Conservation (phyloP, 169 alveolate genomes). For the Plasmodium inui region DNA sequence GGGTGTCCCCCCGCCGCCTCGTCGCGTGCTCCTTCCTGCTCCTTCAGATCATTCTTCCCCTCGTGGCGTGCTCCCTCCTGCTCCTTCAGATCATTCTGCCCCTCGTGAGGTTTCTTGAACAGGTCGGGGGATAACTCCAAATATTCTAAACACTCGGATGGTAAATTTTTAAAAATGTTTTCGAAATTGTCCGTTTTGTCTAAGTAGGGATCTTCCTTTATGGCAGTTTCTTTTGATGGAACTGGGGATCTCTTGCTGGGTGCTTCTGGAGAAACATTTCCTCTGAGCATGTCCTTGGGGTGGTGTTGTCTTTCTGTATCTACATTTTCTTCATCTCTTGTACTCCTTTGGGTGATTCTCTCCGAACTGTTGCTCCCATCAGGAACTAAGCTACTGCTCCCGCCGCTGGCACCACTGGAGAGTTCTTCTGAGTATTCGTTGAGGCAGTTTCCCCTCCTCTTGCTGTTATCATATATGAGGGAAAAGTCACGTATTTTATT, state of each 20-base stretch:
- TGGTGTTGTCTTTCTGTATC: not conserved
- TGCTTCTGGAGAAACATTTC: not conserved
- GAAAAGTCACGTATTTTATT: slow-evolving; percentile 22
- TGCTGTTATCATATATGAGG: not conserved
- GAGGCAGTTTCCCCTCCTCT: slow-evolving; percentile 7
- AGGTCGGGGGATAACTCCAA: slow-evolving; percentile 33
- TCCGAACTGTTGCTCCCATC: not conserved
- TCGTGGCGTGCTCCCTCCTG: not conserved
- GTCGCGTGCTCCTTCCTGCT: not conserved
- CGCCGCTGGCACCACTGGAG: not conserved
- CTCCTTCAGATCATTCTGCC: not conserved
- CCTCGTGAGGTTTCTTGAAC: not conserved
- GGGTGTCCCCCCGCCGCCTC: not conserved
- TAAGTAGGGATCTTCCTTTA: not conserved
- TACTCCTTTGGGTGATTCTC: not conserved
- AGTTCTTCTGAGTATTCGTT: not conserved
- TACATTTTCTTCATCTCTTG: not conserved
- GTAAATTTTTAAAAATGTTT: slow-evolving; percentile 52
- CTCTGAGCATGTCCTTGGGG: not conserved
- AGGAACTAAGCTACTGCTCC: not conserved
- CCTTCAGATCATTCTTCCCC: not conserved
- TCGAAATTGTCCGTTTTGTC: not conserved
- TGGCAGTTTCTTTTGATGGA: not conserved
- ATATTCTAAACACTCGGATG: slow-evolving; percentile 63
- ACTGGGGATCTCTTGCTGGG: not conserved